Base-by-base conservation (phyloP, 768 basidiomycete genomes). In the Xerocomellus chrysenteron region DNA sequence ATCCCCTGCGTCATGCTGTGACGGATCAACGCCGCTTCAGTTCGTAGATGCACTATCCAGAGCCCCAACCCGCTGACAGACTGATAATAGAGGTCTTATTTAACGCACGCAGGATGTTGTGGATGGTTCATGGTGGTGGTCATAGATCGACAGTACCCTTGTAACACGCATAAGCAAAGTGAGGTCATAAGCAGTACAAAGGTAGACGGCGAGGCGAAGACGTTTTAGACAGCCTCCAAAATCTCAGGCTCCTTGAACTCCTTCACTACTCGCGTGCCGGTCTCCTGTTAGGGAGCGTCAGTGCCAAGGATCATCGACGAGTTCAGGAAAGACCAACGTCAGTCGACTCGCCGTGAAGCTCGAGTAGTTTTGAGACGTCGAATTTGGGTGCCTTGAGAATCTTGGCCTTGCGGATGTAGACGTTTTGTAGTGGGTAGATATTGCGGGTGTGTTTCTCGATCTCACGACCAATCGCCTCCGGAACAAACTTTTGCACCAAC, bases 391-490 rank as follows among this genome's bases (percentile, higher is more conserved):
- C 82, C 79, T 98, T 98, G 70, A 99, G 82, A 73, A 99, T 98
- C 84, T 99, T 99, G 66, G 91, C 95, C 82, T 99, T 98, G 78
- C 97, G 90, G 69, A 98, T 84, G 80, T 94, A 96, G 72, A 98
- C 95, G 75, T 98, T 98, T 82, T 98, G 95, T 71, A 99, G 79
- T 66, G 97, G 97, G 82, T 95, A 99, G 80, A 98, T 98, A 75
- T 88, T 90, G 68, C 93, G 82, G 59, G 88, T 83, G 51, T 96
- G 88, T 82, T 99, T 99, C 85, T 99, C 97, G 65, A 99, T 99
- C 83, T 99, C 97, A 65, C 95, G 88, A 65, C 97, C 97, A 68
- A 99, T 98, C 60, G 92, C 93, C 79, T 99, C 97, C 33, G 97
- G 96, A 44, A 98, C 87, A 74, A 99, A 97, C 84, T 99, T 99